A percentile compares a stretch with the other conserved stretches of the same genome.
Conservation (phyloP, 768 basidiomycete genomes). For the Boletus barrowsii region DNA sequence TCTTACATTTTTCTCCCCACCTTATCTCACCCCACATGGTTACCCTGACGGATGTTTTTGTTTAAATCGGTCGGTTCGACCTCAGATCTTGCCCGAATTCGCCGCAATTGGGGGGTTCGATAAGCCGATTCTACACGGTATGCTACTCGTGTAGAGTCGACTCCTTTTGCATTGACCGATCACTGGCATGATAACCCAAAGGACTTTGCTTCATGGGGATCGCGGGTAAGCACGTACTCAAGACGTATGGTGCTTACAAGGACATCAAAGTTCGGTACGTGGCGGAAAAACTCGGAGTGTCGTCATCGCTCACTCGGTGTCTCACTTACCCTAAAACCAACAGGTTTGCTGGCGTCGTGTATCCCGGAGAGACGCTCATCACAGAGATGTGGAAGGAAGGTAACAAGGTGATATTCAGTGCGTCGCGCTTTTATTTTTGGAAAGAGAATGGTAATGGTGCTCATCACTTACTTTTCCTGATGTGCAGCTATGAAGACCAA, state of each 20-base stretch:
- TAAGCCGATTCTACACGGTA: conserved; percentile 79
- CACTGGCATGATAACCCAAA: conserved; percentile 9
- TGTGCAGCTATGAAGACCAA: conserved; percentile 78
- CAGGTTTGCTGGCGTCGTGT: conserved; percentile 88
- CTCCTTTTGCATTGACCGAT: neutral
- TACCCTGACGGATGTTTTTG: neutral
- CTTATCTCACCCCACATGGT: neutral
- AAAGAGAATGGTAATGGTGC: neutral
- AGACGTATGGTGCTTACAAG: conserved; percentile 78
- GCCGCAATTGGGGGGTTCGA: conserved; percentile 95
- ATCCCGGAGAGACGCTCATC: conserved; percentile 91
- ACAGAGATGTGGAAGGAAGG: conserved; percentile 99
- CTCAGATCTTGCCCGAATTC: conserved; percentile 86
- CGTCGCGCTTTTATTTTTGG: conserved; percentile 32
- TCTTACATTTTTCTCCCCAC: neutral
- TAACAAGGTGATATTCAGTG: conserved; percentile 86
- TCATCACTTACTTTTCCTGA: neutral
- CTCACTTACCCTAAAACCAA: neutral
- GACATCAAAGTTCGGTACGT: conserved; percentile 93
- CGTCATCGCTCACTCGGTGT: neutral
- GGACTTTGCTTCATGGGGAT: conserved; percentile 92
- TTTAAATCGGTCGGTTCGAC: conserved; percentile 2
- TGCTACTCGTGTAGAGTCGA: neutral
- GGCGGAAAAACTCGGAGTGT: neutral
- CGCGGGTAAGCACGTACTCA: conserved; percentile 87